Percentiles rank a stretch among this genome's conserved stretches.
Evolutionary conservation across 73 alveolate genomes (phyloP).

Genomic region (Blepharisma japonicum): DNA sequence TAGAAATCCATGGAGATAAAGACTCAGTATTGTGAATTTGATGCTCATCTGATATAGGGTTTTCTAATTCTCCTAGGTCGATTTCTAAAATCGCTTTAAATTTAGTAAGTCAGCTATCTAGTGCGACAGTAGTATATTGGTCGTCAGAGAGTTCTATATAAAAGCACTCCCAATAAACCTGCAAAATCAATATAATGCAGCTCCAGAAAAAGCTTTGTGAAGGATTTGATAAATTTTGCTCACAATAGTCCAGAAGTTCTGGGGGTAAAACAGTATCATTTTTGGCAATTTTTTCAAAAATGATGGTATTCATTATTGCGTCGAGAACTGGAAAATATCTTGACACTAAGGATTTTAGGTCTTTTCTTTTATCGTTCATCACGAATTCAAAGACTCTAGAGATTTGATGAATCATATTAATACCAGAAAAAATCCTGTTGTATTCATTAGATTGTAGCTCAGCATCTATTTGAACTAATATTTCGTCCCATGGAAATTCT

Average conservation of each 20-base stretch:
- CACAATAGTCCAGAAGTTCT: no score
- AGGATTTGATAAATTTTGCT: neutral
- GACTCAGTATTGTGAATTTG: neutral
- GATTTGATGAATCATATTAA: neutral
- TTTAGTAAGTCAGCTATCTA: neutral
- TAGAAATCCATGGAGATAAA: neutral
- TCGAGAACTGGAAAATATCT: neutral
- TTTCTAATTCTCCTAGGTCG: neutral
- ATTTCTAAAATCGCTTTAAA: neutral
- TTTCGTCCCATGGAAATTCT: neutral
- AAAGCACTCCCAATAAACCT: neutral
- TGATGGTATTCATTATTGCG: neutral
- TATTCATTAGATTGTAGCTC: neutral
- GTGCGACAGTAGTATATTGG: neutral
- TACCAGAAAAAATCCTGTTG: neutral
- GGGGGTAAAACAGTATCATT: neutral
- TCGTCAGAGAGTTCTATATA: neutral
- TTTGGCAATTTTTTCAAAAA: neutral
- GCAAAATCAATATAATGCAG: neutral
- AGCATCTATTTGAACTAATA: neutral
- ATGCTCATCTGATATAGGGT: neutral
- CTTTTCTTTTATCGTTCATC: slow-evolving; percentile 1
- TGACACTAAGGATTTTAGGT: neutral
- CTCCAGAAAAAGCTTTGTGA: neutral
- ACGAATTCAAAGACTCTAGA: neutral